These are phyloP conservation scores for Nicotiana undulata DNA, from an alignment of 257 asterid genomes.

Conservation along the genomic window DNA sequence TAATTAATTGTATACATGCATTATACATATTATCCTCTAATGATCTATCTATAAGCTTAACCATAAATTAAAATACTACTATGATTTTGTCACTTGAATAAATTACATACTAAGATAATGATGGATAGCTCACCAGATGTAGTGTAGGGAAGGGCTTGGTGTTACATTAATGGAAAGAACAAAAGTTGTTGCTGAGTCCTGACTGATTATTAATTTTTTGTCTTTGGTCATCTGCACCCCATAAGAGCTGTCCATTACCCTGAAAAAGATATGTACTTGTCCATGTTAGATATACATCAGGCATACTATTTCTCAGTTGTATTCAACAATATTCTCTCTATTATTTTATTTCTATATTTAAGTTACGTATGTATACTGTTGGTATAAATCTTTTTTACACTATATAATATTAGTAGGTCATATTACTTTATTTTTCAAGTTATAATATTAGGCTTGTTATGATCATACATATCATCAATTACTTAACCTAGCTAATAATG, in stretches of 20 bases:
- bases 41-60: neutral
- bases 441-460: too few relatives aligned
- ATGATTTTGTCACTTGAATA: neutral
- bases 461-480: too few relatives aligned
- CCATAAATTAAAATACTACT: neutral
- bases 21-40: neutral
- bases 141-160: conserved; percentile 19
- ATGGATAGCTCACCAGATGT: conserved; percentile 39
- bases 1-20: neutral
- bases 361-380: too few relatives aligned
- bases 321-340: neutral
- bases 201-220: conserved; percentile 42
- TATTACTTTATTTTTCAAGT: too few relatives aligned
- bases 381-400: too few relatives aligned
- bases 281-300: neutral
- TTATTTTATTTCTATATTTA: neutral
- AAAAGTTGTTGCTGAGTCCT: conserved; percentile 43
- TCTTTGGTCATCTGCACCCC: conserved; percentile 65
- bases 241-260: conserved; percentile 51
- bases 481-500: too few relatives aligned
- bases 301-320: neutral
- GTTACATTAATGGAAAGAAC: conserved; percentile 41
- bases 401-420: too few relatives aligned
- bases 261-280: conserved; percentile 31
- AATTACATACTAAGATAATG: conserved; percentile 21